Percentiles rank a stretch among this genome's conserved stretches.
Conservation (phyloP, 2,329 filamentous ascomycete genomes). For the Ambrosiella cleistominuta region DNA sequence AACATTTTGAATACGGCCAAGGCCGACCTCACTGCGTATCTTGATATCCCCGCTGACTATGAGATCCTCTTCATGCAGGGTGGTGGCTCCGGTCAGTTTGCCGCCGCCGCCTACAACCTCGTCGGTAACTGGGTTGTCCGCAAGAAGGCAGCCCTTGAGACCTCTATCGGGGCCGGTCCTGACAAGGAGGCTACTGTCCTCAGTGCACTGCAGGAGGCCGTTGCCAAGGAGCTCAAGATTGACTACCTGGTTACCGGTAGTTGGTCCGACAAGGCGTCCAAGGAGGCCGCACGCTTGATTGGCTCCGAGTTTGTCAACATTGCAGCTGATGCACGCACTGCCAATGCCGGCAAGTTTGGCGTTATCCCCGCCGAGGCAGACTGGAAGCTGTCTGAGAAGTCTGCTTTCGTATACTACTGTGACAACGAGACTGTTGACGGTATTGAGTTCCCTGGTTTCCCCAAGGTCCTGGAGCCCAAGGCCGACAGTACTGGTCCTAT, state of each 20-base stretch:
- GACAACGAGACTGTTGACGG: slow-evolving; percentile 92
- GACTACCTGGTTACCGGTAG: slow-evolving; percentile 85
- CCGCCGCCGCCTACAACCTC: slow-evolving; percentile 67
- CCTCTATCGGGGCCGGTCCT: slow-evolving; percentile 30
- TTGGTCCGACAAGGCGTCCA: slow-evolving; percentile 74
- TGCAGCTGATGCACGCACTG: slow-evolving; percentile 46
- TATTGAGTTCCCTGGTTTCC: slow-evolving; percentile 70
- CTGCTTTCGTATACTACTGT: slow-evolving; percentile 73
- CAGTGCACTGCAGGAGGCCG: slow-evolving; percentile 38
- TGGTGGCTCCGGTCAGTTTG: slow-evolving; percentile 74
- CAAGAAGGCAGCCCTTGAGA: slow-evolving; percentile 40
- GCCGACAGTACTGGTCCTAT: slow-evolving; percentile 49
- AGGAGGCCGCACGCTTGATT: slow-evolving; percentile 63
- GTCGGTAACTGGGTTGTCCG: slow-evolving; percentile 66
- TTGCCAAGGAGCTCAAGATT: slow-evolving; percentile 55
- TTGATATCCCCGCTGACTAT: slow-evolving; percentile 74
- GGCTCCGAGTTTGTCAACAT: slow-evolving; percentile 69
- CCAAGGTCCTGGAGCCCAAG: slow-evolving; percentile 40
- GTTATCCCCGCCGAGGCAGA: slow-evolving; percentile 58
- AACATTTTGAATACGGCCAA: slow-evolving; percentile 68
- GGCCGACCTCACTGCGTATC: slow-evolving; percentile 50
- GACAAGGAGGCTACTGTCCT: slow-evolving; percentile 31
- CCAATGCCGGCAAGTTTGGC: slow-evolving; percentile 68
- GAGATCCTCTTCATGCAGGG: slow-evolving; percentile 78
- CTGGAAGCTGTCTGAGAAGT: slow-evolving; percentile 54